Conservation (phyloP, 352 stramenopile genomes). For the Phytophthora tubulina region DNA sequence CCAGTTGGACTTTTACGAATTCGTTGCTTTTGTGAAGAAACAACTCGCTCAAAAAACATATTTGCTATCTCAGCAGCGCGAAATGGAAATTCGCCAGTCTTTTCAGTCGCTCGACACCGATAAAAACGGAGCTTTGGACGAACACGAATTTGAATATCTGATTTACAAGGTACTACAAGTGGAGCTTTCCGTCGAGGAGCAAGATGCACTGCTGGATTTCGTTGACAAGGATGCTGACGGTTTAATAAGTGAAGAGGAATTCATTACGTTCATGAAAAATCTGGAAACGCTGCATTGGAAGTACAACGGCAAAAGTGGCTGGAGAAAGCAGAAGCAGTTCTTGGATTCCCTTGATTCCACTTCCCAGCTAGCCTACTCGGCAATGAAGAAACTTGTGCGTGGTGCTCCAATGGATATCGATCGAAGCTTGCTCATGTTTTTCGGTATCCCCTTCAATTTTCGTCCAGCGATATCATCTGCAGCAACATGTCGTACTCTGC, state of each 20-base stretch:
- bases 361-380: constrained; percentile 64
- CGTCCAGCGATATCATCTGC: constrained; percentile 72
- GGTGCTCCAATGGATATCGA: constrained; percentile 76
- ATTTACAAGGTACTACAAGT: constrained; percentile 81
- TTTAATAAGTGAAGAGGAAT: constrained; percentile 73
- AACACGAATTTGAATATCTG: constrained; percentile 82
- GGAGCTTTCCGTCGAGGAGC: constrained; percentile 77
- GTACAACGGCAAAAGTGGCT: constrained; percentile 38
- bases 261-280: constrained; percentile 79
- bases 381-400: constrained; percentile 82
- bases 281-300: constrained; percentile 64
- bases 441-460: constrained; percentile 85
- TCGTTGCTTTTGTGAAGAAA: constrained; percentile 72
- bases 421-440: constrained; percentile 74
- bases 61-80: constrained; percentile 60
- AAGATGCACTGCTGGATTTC: constrained; percentile 76
- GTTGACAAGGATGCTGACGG: constrained; percentile 72
- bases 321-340: constrained; percentile 48
- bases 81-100: constrained; percentile 80
- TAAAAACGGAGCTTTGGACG: constrained; percentile 72
- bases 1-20: constrained; percentile 81
- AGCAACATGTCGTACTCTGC: constrained; percentile 53
- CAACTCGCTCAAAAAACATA: constrained; percentile 70
- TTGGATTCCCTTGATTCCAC: constrained; percentile 50
- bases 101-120: constrained; percentile 77